These are phyloP conservation scores for Didymella pinodella DNA, from an alignment of 2,329 filamentous ascomycete species.

Conservation along the genomic window DNA sequence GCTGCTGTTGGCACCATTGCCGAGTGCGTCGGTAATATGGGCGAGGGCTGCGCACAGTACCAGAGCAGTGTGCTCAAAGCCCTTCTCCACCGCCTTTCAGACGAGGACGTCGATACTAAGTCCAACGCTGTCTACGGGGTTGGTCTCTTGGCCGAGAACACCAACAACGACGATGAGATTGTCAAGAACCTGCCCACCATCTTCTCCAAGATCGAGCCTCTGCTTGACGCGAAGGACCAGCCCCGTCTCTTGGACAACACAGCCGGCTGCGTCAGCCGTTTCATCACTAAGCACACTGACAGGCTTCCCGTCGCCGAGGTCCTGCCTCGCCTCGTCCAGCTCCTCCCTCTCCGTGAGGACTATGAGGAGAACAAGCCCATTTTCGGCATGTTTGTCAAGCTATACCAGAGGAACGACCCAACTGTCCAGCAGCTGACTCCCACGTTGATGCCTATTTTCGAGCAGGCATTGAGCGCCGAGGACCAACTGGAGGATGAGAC, in stretches of 20 bases:
- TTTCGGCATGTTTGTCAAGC: slow-evolving; percentile 85
- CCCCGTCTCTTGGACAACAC: slow-evolving; percentile 91
- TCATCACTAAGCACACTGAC: slow-evolving; percentile 90
- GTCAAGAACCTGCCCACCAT: slow-evolving; percentile 78
- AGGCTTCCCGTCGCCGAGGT: slow-evolving; percentile 81
- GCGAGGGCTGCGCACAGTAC: slow-evolving; percentile 78
- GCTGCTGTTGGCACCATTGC: slow-evolving; percentile 91
- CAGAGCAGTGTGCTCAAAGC: slow-evolving; percentile 79
- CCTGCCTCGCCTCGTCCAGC: slow-evolving; percentile 77
- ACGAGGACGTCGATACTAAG: slow-evolving; percentile 90
- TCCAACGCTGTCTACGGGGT: slow-evolving; percentile 94
- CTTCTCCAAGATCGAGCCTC: slow-evolving; percentile 83
- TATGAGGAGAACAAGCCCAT: slow-evolving; percentile 96
- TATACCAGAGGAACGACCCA: slow-evolving; percentile 76
- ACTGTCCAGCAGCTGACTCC: slow-evolving; percentile 75
- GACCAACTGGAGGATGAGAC: slow-evolving; percentile 80
- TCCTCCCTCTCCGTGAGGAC: slow-evolving; percentile 89
- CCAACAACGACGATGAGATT: slow-evolving; percentile 75
- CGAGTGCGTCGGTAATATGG: slow-evolving; percentile 88
- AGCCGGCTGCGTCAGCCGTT: slow-evolving; percentile 86
- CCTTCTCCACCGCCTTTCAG: slow-evolving; percentile 83
- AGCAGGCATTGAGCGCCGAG: slow-evolving; percentile 75
- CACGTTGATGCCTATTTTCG: slow-evolving; percentile 73
- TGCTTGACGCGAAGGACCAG: slow-evolving; percentile 78
- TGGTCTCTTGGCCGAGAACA: slow-evolving; percentile 84